These are phyloP conservation scores for Ceratocystis ficicola DNA, from an alignment of 2,329 filamentous ascomycete species.

Conservation along the genomic window DNA sequence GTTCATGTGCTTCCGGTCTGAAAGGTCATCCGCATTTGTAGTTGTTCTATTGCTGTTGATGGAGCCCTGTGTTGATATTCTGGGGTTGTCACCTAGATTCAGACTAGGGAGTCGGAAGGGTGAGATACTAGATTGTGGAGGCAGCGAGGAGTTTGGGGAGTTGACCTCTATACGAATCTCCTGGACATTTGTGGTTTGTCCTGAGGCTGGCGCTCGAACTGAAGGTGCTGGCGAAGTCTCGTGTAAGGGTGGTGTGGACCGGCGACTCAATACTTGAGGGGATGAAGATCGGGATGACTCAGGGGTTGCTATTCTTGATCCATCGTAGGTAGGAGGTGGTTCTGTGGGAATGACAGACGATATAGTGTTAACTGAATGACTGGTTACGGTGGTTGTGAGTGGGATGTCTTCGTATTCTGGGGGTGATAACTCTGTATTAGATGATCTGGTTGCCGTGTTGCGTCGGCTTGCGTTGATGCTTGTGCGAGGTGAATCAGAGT, in stretches of 20 bases:
- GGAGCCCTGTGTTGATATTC: slow-evolving; percentile 48
- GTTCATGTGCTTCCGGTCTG: background rate
- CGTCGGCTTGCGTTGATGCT: slow-evolving; percentile 16
- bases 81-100: slow-evolving; percentile 38
- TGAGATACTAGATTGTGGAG: slow-evolving; percentile 32
- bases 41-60: slow-evolving; percentile 26
- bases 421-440: background rate
- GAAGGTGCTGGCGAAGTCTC: background rate
- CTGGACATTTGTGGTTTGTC: background rate
- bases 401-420: slow-evolving; percentile 23
- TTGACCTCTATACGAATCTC: background rate
- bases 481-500: slow-evolving; percentile 7
- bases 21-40: slow-evolving; percentile 14
- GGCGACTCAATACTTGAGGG: background rate
- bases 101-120: slow-evolving; percentile 39
- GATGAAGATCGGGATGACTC: background rate
- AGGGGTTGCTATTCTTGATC: background rate
- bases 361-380: slow-evolving; percentile 5
- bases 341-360: slow-evolving; percentile 33
- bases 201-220: background rate
- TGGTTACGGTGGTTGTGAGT: slow-evolving; percentile 24
- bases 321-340: slow-evolving; percentile 43
- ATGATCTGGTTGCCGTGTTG: slow-evolving; percentile 16
- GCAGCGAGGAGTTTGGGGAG: slow-evolving; percentile 26
- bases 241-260: background rate